These are phyloP conservation scores for Alternaria ethzedia DNA, from an alignment of 2,329 filamentous ascomycete species.

Conservation along the genomic window DNA sequence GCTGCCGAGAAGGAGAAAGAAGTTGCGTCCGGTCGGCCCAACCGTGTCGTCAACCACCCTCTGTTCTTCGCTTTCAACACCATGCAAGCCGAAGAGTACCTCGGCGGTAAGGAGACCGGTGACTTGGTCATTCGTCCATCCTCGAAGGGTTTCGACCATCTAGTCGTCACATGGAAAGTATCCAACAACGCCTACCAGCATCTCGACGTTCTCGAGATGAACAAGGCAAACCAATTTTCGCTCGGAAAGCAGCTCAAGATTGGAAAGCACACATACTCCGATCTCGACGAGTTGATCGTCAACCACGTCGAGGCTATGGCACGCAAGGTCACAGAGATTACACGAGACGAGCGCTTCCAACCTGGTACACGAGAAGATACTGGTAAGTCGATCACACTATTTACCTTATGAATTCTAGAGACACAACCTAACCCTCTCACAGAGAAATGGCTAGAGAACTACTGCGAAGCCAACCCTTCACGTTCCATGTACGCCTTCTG, in stretches of 20 bases:
- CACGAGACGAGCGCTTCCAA: constrained; percentile 93
- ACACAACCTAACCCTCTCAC: constrained; percentile 18
- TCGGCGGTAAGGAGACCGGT: constrained; percentile 82
- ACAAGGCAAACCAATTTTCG: constrained; percentile 96
- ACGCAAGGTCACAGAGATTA: constrained; percentile 95
- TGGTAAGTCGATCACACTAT: constrained; percentile 60
- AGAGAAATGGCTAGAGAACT: constrained; percentile 97
- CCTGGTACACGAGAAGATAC: constrained; percentile 78
- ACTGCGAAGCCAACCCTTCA: constrained; percentile 93
- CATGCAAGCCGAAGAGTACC: constrained; percentile 88
- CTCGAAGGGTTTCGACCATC: constrained; percentile 92
- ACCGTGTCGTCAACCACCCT: constrained; percentile 96
- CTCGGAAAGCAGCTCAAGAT: constrained; percentile 87
- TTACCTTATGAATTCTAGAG: no score
- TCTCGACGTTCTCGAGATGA: constrained; percentile 93
- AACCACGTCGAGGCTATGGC: constrained; percentile 98
- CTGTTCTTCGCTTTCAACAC: constrained; percentile 94
- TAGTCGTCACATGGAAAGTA: constrained; percentile 98
- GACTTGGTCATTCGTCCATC: constrained; percentile 96
- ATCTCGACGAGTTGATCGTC: constrained; percentile 96
- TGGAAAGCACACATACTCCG: constrained; percentile 88
- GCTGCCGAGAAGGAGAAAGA: constrained; percentile 87
- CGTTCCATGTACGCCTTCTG: constrained; percentile 96
- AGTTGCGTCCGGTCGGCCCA: constrained; percentile 80
- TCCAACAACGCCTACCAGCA: constrained; percentile 96